Evolutionary conservation across 1,284 basidiomycete genomes (phyloP).

Genomic region (Porphyrellus sp.): DNA sequence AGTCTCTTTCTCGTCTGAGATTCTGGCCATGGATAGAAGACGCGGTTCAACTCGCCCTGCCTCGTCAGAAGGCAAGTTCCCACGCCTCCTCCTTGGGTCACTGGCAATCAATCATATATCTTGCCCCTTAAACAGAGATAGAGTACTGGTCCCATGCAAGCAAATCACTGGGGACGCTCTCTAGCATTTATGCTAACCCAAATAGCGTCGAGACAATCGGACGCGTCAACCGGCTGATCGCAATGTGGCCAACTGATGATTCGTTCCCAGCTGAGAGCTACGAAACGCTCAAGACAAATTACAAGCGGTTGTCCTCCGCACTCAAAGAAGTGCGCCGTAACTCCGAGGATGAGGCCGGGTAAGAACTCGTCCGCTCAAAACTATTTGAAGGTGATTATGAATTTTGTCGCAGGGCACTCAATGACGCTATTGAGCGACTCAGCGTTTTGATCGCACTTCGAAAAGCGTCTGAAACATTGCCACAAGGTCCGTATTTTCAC

Average conservation of each 20-base stretch:
- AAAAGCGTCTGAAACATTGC: conserved; percentile 58
- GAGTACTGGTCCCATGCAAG: conserved; percentile 69
- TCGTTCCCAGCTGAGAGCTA: conserved; percentile 62
- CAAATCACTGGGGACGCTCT: conserved; percentile 51
- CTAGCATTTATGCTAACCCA: conserved; percentile 50
- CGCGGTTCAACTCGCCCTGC: conserved; percentile 33
- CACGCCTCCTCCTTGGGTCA: conserved; percentile 21
- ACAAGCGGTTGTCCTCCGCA: conserved; percentile 58
- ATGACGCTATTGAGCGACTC: conserved; percentile 66
- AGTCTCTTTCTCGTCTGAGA: background rate
- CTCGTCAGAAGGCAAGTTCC: conserved; percentile 36
- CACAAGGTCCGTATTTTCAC: conserved; percentile 46
- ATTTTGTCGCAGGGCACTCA: conserved; percentile 52
- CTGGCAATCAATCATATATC: conserved; percentile 9
- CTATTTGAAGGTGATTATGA: conserved; percentile 12
- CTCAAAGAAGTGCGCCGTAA: conserved; percentile 58
- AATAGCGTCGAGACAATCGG: conserved; percentile 56
- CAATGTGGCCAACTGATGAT: conserved; percentile 69
- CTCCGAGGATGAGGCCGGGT: conserved; percentile 66
- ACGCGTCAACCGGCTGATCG: conserved; percentile 67
- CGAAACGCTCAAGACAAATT: conserved; percentile 57
- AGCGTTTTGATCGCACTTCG: conserved; percentile 66
- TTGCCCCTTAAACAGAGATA: conserved; percentile 47
- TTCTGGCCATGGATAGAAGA: conserved; percentile 30
- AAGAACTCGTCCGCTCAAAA: conserved; percentile 26